Base-by-base conservation (phyloP, 2,329 filamentous ascomycete species). In the Aspergillus tamarii region DNA sequence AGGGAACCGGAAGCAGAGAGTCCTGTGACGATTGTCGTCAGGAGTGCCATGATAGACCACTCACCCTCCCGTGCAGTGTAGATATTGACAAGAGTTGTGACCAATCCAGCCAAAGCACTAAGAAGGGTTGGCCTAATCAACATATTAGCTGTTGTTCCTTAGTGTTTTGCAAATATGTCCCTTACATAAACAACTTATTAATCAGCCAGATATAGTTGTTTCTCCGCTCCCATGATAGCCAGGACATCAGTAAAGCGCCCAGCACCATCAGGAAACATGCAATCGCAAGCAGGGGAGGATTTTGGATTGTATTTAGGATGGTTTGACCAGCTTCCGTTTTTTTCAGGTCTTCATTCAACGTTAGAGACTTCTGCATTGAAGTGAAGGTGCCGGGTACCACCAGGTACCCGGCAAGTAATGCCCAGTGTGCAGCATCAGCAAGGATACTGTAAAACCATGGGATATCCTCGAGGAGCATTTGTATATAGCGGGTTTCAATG, bases 171-270 rank as follows among this genome's bases (percentile, higher is more conserved):
- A 59, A 72, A 23, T 23, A 43, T 45, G 4, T 45, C n/a, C 70
- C 72, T 45, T 70, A 80, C 64, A 85, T 63, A 66, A 86, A 84
- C 11, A 87, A 74, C 62, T 79, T 77, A 69, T 85, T 84, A 8
- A 85, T 76, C 23, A 86, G 74, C 84, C 84, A 87, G 21, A 86
- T 78, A 63, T 86, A 85, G 66, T 87, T 86, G 19, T 71, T 70
- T 45, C 79, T 73, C 74, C 83, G 82, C 34, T 76, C 73, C 59
- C 78, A 73, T 64, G 78, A 83, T 16, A 87, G 73, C 69, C 75
- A 78, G 3, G 77, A 58, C 69, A 83, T 81, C 3, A 83, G 80
- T 1, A 76, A 46, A 1, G 72, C 68, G 3, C 82, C 82, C 7
- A 81, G 60, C 7, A 74, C 75, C 61, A 84, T 82, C 32, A 80